A percentile compares a stretch with the other conserved stretches of the same genome.
phyloP scores from a whole-genome alignment of 208 protist species.

The Acanthamoeba sp. region DNA sequence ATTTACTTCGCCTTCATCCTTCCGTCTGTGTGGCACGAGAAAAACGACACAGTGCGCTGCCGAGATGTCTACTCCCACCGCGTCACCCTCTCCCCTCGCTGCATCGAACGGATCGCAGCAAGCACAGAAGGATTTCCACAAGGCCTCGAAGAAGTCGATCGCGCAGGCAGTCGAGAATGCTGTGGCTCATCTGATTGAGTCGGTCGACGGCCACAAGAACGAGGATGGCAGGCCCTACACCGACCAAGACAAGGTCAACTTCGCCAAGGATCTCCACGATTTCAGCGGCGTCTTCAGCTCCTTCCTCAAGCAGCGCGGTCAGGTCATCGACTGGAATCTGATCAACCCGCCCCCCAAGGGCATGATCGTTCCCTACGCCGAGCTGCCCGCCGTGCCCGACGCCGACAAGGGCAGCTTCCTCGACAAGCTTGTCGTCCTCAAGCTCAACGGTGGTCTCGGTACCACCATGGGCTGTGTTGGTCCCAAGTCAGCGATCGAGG shows the following conservation, averaged over 20 bases:
- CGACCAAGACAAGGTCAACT: conserved; percentile 63
- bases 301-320: conserved; percentile 82
- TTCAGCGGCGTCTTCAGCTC: conserved; percentile 78
- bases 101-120: not conserved
- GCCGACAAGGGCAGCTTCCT: conserved; percentile 66
- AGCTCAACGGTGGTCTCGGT: too few species aligned
- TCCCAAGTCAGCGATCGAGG: conserved; percentile 94
- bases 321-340: conserved; percentile 87
- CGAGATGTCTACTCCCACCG: not conserved
- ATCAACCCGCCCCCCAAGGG: conserved; percentile 78
- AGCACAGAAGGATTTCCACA: not conserved
- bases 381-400: conserved; percentile 41
- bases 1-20: too few species aligned
- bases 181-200: not conserved
- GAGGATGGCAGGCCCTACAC: conserved; percentile 7
- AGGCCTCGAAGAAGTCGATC: conserved; percentile 34
- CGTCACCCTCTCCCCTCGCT: not conserved
- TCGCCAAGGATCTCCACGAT: conserved; percentile 63
- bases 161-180: not conserved
- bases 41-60: too few species aligned
- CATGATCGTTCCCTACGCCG: conserved; percentile 77
- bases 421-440: conserved; percentile 95
- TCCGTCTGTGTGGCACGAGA: too few species aligned
- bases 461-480: too few species aligned
- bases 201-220: not conserved